Percentiles rank a stretch among this genome's conserved stretches.
phyloP scores from a whole-genome alignment of 352 stramenopile genomes.

The Aphanomyces stellatus region DNA sequence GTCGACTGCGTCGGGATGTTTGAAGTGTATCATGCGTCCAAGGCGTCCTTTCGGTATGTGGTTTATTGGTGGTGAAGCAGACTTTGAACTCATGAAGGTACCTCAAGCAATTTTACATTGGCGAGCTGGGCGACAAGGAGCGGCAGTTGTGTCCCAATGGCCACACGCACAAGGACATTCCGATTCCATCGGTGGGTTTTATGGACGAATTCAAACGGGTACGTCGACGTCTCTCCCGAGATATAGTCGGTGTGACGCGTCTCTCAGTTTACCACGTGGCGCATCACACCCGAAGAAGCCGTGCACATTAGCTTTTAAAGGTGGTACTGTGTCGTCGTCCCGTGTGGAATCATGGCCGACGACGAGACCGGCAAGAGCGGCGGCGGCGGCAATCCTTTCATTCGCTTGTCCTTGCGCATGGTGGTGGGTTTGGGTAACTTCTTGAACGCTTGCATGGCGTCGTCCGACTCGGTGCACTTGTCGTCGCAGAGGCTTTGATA shows the following conservation, averaged over 20 bases:
- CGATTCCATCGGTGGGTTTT: slow-evolving; percentile 48
- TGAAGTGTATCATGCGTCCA: slow-evolving; percentile 87
- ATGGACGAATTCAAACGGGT: slow-evolving; percentile 66
- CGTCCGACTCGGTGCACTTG: background rate
- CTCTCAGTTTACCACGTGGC: slow-evolving; percentile 78
- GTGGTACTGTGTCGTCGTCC: background rate
- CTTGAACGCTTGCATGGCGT: background rate
- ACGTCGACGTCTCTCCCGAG: background rate
- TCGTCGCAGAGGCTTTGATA: background rate
- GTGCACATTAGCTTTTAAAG: slow-evolving; percentile 79
- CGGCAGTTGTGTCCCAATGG: slow-evolving; percentile 40
- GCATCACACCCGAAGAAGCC: slow-evolving; percentile 47
- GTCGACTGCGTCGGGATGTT: slow-evolving; percentile 86
- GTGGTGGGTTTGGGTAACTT: background rate
- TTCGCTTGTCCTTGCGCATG: background rate
- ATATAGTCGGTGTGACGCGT: too few species aligned
- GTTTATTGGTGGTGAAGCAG: background rate
- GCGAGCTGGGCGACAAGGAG: slow-evolving; percentile 66
- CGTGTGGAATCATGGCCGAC: background rate
- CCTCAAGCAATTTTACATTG: slow-evolving; percentile 89
- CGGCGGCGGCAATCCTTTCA: background rate
- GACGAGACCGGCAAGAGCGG: background rate
- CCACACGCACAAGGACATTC: slow-evolving; percentile 23
- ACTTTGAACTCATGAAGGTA: slow-evolving; percentile 27
- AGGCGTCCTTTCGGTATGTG: slow-evolving; percentile 70